Percentiles rank a stretch among this genome's conserved stretches.
Evolutionary conservation across 2,329 filamentous ascomycete species (phyloP).

Genomic region (Penicillium brevicompactum): DNA sequence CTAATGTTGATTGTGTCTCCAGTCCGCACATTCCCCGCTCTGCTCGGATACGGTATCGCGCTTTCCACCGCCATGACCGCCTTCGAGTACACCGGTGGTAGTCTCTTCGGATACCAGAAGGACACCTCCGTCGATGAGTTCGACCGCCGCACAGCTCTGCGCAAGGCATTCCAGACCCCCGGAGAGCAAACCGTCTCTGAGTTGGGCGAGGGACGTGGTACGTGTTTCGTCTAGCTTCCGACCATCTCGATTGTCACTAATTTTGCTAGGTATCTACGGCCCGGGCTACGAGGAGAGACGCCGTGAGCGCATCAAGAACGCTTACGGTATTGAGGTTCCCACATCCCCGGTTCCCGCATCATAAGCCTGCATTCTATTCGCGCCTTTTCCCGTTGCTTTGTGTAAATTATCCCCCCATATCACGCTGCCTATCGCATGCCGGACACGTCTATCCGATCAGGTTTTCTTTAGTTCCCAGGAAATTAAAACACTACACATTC

Average conservation of each 20-base stretch:
- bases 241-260: conserved; percentile 20
- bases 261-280: conserved; percentile 68
- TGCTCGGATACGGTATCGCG: conserved; percentile 67
- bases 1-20: conserved; percentile 17
- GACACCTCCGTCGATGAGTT: conserved; percentile 70
- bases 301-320: conserved; percentile 77
- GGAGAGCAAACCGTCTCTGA: conserved; percentile 78
- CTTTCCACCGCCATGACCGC: conserved; percentile 62
- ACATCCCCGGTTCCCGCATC: conserved; percentile 54
- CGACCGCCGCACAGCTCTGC: conserved; percentile 71
- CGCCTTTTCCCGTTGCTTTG: conserved; percentile 26
- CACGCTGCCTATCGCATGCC: conserved; percentile 26
- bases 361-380: conserved; percentile 31
- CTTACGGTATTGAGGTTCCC: conserved; percentile 83
- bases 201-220: conserved; percentile 86
- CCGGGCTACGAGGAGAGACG: conserved; percentile 85
- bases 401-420: conserved; percentile 33
- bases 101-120: conserved; percentile 57
- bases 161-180: conserved; percentile 73
- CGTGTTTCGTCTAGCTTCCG: conserved; percentile 27
- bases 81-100: conserved; percentile 69
- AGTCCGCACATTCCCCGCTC: conserved; percentile 68
- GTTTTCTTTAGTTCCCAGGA: conserved; percentile 18
- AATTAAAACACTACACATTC: conserved; percentile 13
- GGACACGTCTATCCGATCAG: conserved; percentile 21